Base-by-base conservation (phyloP, 2,329 filamentous ascomycete genomes). In the Ceratocystis destructans region DNA sequence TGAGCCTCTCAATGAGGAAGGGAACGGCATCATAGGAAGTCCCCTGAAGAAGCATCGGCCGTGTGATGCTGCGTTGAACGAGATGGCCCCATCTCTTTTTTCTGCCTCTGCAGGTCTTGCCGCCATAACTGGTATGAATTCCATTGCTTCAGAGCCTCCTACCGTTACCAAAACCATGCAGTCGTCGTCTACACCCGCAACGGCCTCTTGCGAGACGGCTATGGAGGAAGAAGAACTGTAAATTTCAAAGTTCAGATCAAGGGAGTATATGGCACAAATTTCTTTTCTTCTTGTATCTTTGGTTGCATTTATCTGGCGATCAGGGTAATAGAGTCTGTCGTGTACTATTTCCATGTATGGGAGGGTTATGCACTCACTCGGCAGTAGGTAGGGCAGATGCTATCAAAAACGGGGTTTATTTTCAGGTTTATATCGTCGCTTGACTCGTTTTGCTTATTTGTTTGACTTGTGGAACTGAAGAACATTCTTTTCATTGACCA, bases 1-100 rank as follows among this genome's bases (percentile, higher is more conserved):
- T 61, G 67, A 66, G 6, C 50, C 41, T 25, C 67, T 64, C 67
- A 45, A 17, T 15, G 64, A 68, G 17, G 66, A 68, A 46, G 66
- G 62, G 70, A 68, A 61, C 66, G 70, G 15, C 67, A 69, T 37
- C 61, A 74, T 90, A 25, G 87, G 85, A 62, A 90, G 87, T 70
- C 88, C 88, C 1, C 80, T 89, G 71, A 91, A 91, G 79, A 90
- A 87, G 73, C 86, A 89, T 67, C 80, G 88, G 45, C 82, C 86
- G 1, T 59, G 20, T 20, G 88, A 85, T 71, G 61, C 44, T 17
- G 59, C 63, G 17, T 48, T 62, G 5, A 61, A 59, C 33, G 70
- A 66, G 44, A 61, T 66, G 62, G 41, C 66, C 1, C 28, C 64
- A n/a, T 68, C 66, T 44, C 53, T 68, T 31, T 68, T 68, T 31